These are phyloP conservation scores for Mycena vitilis DNA, from an alignment of 768 basidiomycete genomes.

Conservation along the genomic window DNA sequence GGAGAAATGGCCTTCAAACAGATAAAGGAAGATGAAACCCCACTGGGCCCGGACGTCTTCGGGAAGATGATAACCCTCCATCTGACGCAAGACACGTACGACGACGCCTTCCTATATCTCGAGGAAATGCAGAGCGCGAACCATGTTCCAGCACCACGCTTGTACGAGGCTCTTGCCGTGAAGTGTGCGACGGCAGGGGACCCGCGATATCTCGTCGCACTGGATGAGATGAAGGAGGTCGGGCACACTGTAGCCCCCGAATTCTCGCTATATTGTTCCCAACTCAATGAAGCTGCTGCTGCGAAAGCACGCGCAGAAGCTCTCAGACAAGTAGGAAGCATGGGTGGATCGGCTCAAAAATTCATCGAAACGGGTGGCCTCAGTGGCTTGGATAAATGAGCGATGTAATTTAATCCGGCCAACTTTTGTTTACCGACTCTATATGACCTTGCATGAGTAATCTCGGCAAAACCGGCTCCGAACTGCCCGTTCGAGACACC, in stretches of 20 bases:
- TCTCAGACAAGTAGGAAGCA: neutral
- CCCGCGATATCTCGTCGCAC: constrained; percentile 68
- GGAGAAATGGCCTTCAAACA: constrained; percentile 77
- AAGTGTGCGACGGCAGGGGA: constrained; percentile 71
- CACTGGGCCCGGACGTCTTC: constrained; percentile 71
- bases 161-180: constrained; percentile 71
- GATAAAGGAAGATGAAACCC: constrained; percentile 67
- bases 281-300: constrained; percentile 7
- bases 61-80: constrained; percentile 76
- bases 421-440: no score
- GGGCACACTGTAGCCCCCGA: constrained; percentile 55
- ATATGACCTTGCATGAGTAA: no score
- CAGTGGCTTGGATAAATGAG: constrained; percentile 6
- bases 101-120: constrained; percentile 89
- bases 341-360: constrained; percentile 44
- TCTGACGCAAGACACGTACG: constrained; percentile 78
- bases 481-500: no score
- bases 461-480: no score
- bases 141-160: constrained; percentile 60
- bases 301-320: constrained; percentile 1
- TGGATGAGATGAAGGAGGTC: constrained; percentile 77
- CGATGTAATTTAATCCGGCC: no score
- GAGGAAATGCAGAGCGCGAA: constrained; percentile 85
- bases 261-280: constrained; percentile 22
- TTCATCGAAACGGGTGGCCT: constrained; percentile 50